These are phyloP conservation scores for Cutaneotrichosporon mucoides DNA, from an alignment of 1,284 basidiomycete genomes.

Conservation along the genomic window DNA sequence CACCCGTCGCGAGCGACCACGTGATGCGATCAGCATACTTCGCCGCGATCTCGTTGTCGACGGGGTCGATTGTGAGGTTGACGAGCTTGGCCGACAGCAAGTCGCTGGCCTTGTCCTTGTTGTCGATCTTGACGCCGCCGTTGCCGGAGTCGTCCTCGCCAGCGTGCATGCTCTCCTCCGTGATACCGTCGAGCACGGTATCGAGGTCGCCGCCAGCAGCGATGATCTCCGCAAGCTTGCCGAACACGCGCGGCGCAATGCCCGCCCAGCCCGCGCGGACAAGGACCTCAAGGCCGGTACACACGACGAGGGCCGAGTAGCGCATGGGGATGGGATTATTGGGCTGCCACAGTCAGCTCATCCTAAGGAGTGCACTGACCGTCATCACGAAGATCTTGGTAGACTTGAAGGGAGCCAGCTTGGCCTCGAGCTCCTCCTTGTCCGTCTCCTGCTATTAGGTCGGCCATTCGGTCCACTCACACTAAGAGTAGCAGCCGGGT, in stretches of 20 bases:
- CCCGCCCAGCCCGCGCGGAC: background rate
- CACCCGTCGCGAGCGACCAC: background rate
- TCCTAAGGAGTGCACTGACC: background rate
- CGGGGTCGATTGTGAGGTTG: background rate
- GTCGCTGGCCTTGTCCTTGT: background rate
- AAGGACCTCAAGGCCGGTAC: background rate
- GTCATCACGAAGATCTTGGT: background rate
- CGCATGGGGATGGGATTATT: background rate
- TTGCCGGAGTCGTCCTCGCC: too few relatives aligned
- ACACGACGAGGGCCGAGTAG: background rate
- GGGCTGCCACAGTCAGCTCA: background rate
- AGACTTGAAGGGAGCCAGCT: background rate
- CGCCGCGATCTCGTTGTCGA: background rate
- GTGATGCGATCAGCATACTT: background rate
- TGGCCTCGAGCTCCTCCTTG: background rate
- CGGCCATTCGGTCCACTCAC: background rate
- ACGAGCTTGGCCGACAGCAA: background rate
- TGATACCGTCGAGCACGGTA: background rate
- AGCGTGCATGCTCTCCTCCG: conserved; percentile 3
- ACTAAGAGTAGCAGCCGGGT: background rate
- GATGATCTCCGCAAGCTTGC: background rate
- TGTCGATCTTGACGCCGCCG: too few relatives aligned
- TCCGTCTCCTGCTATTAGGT: background rate
- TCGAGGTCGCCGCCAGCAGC: background rate
- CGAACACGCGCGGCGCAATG: background rate